These are phyloP conservation scores for Cucumis melo DNA, from an alignment of 306 rosid species.

Conservation along the genomic window DNA sequence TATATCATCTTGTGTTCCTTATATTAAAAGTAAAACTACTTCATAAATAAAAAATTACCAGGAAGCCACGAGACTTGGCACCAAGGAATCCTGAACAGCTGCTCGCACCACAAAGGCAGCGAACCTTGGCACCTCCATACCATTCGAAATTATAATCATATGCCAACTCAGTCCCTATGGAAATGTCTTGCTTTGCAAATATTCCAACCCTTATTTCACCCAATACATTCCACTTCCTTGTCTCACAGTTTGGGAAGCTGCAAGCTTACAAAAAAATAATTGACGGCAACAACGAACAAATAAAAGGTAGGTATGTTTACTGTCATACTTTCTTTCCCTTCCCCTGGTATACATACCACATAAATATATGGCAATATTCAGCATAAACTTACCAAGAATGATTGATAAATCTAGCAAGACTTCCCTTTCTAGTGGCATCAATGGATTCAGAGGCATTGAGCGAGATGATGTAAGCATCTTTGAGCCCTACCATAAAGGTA, in stretches of 20 bases:
- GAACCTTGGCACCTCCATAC: slow-evolving; percentile 95
- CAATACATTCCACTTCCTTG: slow-evolving; percentile 92
- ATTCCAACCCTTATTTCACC: slow-evolving; percentile 96
- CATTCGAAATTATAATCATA: slow-evolving; percentile 95
- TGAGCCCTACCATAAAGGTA: slow-evolving; percentile 54
- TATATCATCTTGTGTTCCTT: not conserved
- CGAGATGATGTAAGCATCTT: slow-evolving; percentile 81
- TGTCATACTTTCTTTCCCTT: not conserved
- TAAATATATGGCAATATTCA: not conserved
- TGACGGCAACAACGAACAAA: slow-evolving; percentile 18
- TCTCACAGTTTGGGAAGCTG: slow-evolving; percentile 93
- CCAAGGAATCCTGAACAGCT: slow-evolving; percentile 93
- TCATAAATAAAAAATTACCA: slow-evolving; percentile 28
- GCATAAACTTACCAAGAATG: slow-evolving; percentile 76
- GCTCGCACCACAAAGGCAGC: slow-evolving; percentile 88
- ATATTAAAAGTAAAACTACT: not conserved
- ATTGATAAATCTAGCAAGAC: slow-evolving; percentile 84
- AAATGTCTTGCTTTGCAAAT: slow-evolving; percentile 80
- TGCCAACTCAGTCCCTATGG: slow-evolving; percentile 72
- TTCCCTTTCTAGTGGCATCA: slow-evolving; percentile 94
- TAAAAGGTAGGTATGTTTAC: not conserved
- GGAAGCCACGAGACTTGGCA: slow-evolving; percentile 96
- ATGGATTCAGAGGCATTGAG: slow-evolving; percentile 84
- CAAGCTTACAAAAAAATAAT: slow-evolving; percentile 21
- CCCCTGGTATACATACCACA: not conserved